Evolutionary conservation across 2,329 filamentous ascomycete species (phyloP), one percentile per base, ranked within the genome.

Genomic region (Aspergillus arachidicola): DNA sequence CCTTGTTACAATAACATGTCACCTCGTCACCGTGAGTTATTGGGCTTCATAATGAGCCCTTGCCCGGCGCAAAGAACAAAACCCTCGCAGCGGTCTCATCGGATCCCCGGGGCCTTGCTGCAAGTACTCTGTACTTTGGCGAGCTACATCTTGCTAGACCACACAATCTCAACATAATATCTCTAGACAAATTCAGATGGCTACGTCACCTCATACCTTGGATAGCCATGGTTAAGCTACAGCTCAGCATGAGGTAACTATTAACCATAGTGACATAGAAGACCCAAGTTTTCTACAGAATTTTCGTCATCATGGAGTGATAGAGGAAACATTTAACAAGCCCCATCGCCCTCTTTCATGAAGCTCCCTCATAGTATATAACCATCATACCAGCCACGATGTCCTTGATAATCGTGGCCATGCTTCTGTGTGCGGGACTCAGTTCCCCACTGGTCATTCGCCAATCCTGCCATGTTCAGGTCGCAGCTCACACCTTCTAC

Each of bases 401-500:
- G 51, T 7, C 32, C 6, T 26, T 41, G n/a, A 36, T 14, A 55
- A 10, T 55, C 5, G 10, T 16, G 12, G 16, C 4, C 14, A 23
- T 55, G 21, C 21, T 55, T 21, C 11, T 26, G 30, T 5, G 30
- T n/a, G 30, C 23, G 32, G 51, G n/a, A 38, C 11, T 26, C 34
- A n/a, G 32, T 19, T 38, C 34, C 21, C 14, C 41, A 16, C 26
- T 63, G 14, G 48, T 7, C 30, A n/a, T 38, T 55, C 51, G n/a
- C 21, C 26, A 32, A 16, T 10, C 32, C 34, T 55, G 51, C 32
- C 34, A 55, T 38, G 32, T 55, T 3, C 51, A 55, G 21, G 32
- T 26, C 9, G 32, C 10, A 26, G 68, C 69, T n/a, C 68, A 74
- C 53, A 81, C 78, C 41, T 81, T 80, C 67, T 81, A 76, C 68